phyloP scores from a whole-genome alignment of 176 grass and related monocot species.

The Elaeis guineensis region DNA sequence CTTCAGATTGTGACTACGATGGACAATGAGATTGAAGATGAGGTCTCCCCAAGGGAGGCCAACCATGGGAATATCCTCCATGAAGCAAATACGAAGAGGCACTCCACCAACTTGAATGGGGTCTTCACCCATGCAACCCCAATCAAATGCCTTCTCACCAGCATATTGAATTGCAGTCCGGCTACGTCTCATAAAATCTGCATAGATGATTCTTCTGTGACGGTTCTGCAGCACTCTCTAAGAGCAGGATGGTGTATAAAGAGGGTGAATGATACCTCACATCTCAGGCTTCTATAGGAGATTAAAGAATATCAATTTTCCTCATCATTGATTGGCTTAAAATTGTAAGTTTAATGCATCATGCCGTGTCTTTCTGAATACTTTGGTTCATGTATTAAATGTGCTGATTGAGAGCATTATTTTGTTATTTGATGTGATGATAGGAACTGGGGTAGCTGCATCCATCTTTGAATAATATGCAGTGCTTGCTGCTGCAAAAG shows the following conservation, averaged over 20 bases:
- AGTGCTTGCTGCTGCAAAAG: no score
- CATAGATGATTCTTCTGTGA: conserved; percentile 25
- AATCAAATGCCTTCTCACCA: conserved; percentile 24
- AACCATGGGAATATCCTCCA: neutral
- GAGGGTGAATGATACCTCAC: conserved; percentile 24
- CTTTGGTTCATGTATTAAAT: no score
- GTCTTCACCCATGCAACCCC: conserved; percentile 24
- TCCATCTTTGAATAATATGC: no score
- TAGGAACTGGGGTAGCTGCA: no score
- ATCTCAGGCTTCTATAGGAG: conserved; percentile 22
- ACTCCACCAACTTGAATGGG: conserved; percentile 4
- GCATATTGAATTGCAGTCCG: conserved; percentile 14
- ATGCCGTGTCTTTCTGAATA: no score
- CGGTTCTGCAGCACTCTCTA: conserved; percentile 15
- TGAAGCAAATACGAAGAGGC: neutral
- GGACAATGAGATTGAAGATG: conserved; percentile 6
- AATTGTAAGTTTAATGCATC: no score
- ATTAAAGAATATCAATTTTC: no score
- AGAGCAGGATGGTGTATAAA: conserved; percentile 23
- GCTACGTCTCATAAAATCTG: conserved; percentile 12
- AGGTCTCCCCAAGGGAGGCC: conserved; percentile 1
- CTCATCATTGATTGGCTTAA: no score
- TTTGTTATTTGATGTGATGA: no score
- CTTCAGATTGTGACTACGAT: conserved; percentile 7
- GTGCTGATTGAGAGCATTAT: no score